These are phyloP conservation scores for Cryptococcus sp. DNA, from an alignment of 1,284 basidiomycete species.

Conservation along the genomic window DNA sequence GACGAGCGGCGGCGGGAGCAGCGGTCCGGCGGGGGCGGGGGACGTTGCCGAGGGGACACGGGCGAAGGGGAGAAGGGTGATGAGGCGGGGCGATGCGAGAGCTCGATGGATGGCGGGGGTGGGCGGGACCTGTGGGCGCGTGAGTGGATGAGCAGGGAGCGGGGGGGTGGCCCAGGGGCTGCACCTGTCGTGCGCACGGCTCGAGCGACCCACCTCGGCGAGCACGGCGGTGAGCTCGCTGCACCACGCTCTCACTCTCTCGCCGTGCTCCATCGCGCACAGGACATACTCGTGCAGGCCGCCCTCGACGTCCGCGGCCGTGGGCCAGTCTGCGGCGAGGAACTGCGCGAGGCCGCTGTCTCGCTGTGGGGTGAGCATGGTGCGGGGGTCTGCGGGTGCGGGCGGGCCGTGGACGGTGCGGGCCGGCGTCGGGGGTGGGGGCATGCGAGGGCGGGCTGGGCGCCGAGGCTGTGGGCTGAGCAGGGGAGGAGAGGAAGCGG, in stretches of 20 bases:
- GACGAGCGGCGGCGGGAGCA: constrained; percentile 16
- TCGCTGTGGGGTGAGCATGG: not conserved
- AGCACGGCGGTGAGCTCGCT: constrained; percentile 12
- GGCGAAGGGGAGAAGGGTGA: constrained; percentile 25
- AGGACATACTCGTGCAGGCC: constrained; percentile 22
- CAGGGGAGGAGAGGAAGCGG: not conserved
- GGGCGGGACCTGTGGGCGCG: constrained; percentile 3
- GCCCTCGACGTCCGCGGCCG: constrained; percentile 5
- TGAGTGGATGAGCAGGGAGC: not conserved
- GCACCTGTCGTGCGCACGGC: not conserved
- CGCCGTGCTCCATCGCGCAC: constrained; percentile 12
- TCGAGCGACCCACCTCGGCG: constrained; percentile 9
- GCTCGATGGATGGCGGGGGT: not conserved
- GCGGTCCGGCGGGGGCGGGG: constrained; percentile 10
- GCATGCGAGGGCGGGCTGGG: too few species aligned
- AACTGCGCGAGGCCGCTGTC: not conserved
- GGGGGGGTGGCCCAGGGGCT: not conserved
- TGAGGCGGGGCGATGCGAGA: constrained; percentile 3
- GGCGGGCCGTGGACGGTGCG: not conserved
- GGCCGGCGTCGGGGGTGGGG: not conserved
- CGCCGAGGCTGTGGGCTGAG: too few species aligned
- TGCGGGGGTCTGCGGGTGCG: too few species aligned
- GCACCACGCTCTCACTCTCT: constrained; percentile 27
- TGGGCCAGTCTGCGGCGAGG: not conserved
- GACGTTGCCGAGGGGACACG: constrained; percentile 13